phyloP scores from a whole-genome alignment of 2,329 filamentous ascomycete species.

The Trichoderma atrobrunneum region DNA sequence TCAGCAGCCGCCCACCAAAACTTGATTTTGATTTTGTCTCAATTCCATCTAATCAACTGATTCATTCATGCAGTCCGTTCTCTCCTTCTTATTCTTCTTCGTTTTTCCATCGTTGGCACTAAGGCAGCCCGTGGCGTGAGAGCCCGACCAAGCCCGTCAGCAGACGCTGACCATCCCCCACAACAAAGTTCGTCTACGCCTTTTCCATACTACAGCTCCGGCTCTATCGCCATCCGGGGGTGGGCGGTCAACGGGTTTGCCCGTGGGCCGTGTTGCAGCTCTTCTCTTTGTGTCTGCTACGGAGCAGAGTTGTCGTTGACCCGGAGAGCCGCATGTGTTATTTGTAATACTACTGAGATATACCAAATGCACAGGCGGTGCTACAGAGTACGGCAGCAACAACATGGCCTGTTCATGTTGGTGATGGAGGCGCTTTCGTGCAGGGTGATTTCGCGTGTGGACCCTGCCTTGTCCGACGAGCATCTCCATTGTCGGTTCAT shows the following conservation, averaged over 20 bases:
- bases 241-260: constrained; percentile 6
- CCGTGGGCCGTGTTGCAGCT: not conserved
- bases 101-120: not conserved
- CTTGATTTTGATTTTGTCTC: not conserved
- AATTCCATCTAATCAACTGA: not conserved
- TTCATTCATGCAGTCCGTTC: not conserved
- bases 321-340: not conserved
- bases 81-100: not conserved
- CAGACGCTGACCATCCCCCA: constrained; percentile 8
- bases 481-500: not conserved
- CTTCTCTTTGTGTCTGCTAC: not conserved
- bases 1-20: constrained; percentile 6
- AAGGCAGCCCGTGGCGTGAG: constrained; percentile 7
- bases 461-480: not conserved
- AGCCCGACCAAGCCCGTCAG: constrained; percentile 10
- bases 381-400: not conserved
- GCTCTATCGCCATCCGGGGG: not conserved
- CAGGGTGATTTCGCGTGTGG: not conserved
- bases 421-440: not conserved
- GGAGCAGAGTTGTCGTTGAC: not conserved
- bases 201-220: not conserved
- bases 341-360: not conserved
- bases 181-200: not conserved
- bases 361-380: not conserved
- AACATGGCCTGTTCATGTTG: not conserved